Evolutionary conservation across 495 filamentous ascomycete species (phyloP).

Genomic region (Parathielavia appendiculata): DNA sequence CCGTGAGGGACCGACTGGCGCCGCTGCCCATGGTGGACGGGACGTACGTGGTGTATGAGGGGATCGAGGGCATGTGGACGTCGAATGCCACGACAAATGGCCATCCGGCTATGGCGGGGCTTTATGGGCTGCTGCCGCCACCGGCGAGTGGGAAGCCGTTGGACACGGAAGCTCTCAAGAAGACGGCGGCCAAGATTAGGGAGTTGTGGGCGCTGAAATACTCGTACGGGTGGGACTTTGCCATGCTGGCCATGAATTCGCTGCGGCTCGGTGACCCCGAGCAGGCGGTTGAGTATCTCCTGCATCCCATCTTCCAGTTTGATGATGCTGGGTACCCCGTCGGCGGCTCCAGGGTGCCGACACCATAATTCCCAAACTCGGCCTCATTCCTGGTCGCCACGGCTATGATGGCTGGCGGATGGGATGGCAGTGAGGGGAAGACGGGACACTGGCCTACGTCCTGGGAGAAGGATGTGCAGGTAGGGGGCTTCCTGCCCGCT

Average conservation of each 20-base stretch:
- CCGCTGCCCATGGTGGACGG: slow-evolving; percentile 42
- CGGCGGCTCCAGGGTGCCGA: slow-evolving; percentile 48
- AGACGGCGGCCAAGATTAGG: slow-evolving; percentile 42
- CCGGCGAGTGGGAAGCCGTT: slow-evolving; percentile 34
- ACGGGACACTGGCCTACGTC: slow-evolving; percentile 37
- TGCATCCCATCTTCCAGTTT: slow-evolving; percentile 45
- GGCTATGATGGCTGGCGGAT: slow-evolving; percentile 53
- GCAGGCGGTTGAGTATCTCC: slow-evolving; percentile 44
- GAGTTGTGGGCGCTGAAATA: slow-evolving; percentile 45
- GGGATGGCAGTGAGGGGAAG: slow-evolving; percentile 42
- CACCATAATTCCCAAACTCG: slow-evolving; percentile 51
- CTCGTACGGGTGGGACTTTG: slow-evolving; percentile 52
- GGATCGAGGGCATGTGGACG: slow-evolving; percentile 47
- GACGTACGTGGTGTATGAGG: slow-evolving; percentile 48
- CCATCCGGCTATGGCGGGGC: slow-evolving; percentile 48
- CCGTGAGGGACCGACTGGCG: slow-evolving; percentile 42
- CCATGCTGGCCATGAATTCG: slow-evolving; percentile 51
- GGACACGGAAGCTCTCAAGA: slow-evolving; percentile 37
- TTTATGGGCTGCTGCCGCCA: slow-evolving; percentile 47
- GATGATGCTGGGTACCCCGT: slow-evolving; percentile 51
- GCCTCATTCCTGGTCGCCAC: slow-evolving; percentile 46
- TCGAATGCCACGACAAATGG: slow-evolving; percentile 41
- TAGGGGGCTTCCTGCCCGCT: slow-evolving; percentile 43
- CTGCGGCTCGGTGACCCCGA: slow-evolving; percentile 43
- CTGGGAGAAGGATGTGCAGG: slow-evolving; percentile 39